Evolutionary conservation across 2,329 filamentous ascomycete species (phyloP).

Genomic region (Verticillium albo-atrum): DNA sequence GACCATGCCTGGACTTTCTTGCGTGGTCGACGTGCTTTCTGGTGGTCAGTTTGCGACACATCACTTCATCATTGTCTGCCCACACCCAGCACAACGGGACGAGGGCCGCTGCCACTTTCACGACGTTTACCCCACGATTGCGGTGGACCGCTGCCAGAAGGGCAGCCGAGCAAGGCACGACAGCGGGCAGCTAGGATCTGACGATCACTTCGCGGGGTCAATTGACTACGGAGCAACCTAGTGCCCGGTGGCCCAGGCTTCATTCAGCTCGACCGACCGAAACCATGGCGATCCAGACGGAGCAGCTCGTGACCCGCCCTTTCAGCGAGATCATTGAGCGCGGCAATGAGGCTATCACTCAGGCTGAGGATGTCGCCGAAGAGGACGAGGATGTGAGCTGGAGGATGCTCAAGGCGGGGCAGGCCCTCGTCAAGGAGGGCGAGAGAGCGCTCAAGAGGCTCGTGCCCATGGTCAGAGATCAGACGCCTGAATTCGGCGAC

Average conservation of each 20-base stretch:
- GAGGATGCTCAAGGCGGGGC: slow-evolving; percentile 27
- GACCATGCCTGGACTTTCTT: neutral
- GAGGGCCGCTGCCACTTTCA: neutral
- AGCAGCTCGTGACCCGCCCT: slow-evolving; percentile 13
- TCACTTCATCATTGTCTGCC: neutral
- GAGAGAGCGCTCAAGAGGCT: slow-evolving; percentile 30
- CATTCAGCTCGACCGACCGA: neutral
- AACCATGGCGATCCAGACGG: neutral
- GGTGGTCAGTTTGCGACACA: neutral
- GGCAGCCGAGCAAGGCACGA: neutral
- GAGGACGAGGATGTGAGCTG: slow-evolving; percentile 16
- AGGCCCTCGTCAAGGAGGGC: slow-evolving; percentile 29
- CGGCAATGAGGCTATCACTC: slow-evolving; percentile 28
- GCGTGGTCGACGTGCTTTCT: neutral
- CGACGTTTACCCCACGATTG: neutral
- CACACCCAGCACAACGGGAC: neutral
- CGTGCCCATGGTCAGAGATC: slow-evolving; percentile 30
- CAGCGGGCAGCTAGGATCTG: neutral
- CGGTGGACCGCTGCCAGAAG: neutral
- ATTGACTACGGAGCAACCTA: neutral
- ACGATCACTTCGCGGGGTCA: neutral
- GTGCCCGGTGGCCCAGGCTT: neutral
- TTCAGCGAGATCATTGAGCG: slow-evolving; percentile 32
- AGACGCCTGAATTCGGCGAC: slow-evolving; percentile 29
- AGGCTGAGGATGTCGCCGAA: slow-evolving; percentile 21